Conservation (phyloP, 2,329 filamentous ascomycete genomes). For the Neopestalotiopsis sp. region DNA sequence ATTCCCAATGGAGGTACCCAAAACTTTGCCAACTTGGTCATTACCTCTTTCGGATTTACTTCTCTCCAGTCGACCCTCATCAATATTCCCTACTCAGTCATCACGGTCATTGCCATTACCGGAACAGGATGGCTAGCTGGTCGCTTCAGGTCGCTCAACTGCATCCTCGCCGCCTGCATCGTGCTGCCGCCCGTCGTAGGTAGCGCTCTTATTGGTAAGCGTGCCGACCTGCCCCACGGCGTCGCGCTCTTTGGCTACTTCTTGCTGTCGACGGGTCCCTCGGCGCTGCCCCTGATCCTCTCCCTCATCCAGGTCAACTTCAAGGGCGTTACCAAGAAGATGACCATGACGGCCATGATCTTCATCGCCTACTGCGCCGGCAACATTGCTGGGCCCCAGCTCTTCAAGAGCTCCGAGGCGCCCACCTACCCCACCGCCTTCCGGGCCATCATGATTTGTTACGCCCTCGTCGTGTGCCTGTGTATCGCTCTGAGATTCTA, state of each 20-base stretch:
- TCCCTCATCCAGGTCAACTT: conserved; percentile 61
- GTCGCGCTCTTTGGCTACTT: conserved; percentile 63
- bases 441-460: conserved; percentile 60
- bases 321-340: conserved; percentile 63
- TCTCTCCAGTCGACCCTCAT: conserved; percentile 59
- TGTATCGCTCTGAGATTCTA: conserved; percentile 51
- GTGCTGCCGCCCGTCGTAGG: conserved; percentile 58
- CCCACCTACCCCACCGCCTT: conserved; percentile 60
- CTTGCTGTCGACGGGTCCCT: conserved; percentile 56
- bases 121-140: conserved; percentile 57
- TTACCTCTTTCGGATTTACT: conserved; percentile 60
- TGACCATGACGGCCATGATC: conserved; percentile 60
- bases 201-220: conserved; percentile 57
- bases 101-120: conserved; percentile 53
- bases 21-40: conserved; percentile 62
- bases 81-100: conserved; percentile 62
- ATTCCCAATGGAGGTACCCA: conserved; percentile 68
- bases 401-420: conserved; percentile 55
- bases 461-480: conserved; percentile 52
- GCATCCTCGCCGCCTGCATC: conserved; percentile 54
- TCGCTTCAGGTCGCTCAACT: conserved; percentile 55
- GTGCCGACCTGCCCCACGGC: conserved; percentile 43
- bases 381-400: conserved; percentile 61
- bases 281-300: conserved; percentile 59
- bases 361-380: conserved; percentile 61